Base-by-base conservation (phyloP, 805 yeast genomes). In the Candida yuanshanica region DNA sequence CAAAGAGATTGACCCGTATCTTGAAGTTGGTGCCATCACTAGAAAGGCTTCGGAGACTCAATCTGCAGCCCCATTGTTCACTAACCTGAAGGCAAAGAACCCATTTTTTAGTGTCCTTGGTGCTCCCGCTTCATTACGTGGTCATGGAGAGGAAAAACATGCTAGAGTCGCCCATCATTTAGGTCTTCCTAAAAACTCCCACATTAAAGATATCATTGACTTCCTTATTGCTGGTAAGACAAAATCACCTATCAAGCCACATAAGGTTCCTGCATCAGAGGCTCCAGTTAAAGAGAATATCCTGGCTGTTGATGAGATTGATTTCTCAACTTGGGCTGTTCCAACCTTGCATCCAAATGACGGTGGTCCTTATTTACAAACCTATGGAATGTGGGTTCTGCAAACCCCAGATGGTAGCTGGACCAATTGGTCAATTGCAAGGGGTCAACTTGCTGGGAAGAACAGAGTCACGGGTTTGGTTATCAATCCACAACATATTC, bases 361-460 rank as follows among this genome's bases (percentile, higher is more conserved):
- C 38, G 60, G 60, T 14, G 62, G 61, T 6, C 51, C 49, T 27
- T 58, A 52, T 35, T 36, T 58, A 20, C 60, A 56, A 42, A 58
- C 60, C 10, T 56, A 57, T 35, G 62, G 61, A 20, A 54, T 57
- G 59, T 56, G 44, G 33, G 38, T 50, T 20, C 34, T 54, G 13
- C 50, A 55, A 39, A 57, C 61, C 8, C 60, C 62, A 4, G 61
- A 57, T 39, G 46, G 45, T 26, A 33, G 37, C 5, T 57, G 59
- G 61, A 49, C 59, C 14, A 58, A 58, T 36, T 58, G 61, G 62
- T 54, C 58, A 11, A 54, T 57, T 43, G 59, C 62, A 8, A 47
- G 62, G 37, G 59, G 50, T 18, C 53, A 55, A 60, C 38, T 57
- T 24, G 16, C 35, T 21, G 58, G 44, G 38, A 47, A 55, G 16